Evolutionary conservation across 2,329 filamentous ascomycete species (phyloP), one percentile per base, ranked within the genome.

Genomic region (Lachnellula occidentalis): DNA sequence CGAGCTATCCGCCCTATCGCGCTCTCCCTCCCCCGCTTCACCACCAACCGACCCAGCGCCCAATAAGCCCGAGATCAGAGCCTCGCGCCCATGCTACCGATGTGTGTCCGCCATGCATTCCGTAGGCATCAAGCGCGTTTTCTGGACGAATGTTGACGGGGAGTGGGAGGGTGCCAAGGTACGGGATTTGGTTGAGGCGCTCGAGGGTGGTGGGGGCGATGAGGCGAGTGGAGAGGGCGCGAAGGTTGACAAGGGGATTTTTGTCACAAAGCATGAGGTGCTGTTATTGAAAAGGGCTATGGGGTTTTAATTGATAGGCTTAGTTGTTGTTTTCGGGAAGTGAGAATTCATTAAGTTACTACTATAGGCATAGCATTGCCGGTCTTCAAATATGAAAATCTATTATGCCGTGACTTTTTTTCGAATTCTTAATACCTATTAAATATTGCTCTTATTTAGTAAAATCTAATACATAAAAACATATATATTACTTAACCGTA

Each of bases 191-290:
- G 71, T 78, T 2, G 74, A 78, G 60, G 72, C 71, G 27, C 61
- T 79, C 49, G 72, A 77, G 50, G 62, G 66, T 78, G 37, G 69
- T 76, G 75, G 62, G 69, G 42, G 57, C 54, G 6, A 63, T 61
- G 41, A 60, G 64, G 19, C 56, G 58, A 51, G 59, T 53, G 41
- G 58, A 45, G 48, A 37, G 8, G 43, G 21, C 22, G 41, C 41
- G 19, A 22, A 21, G 41, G 3, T 17, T 22, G 36, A 55, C 59
- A 62, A 60, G 45, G 68, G 69, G 14, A 65, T 78, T 1, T 79
- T 79, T 63, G 73, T 79, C 15, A 80, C 76, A 7, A 80, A 79
- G 66, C 76, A 79, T 65, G 76, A 79, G 61, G 73, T 79, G 2
- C 59, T 78, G 50, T 74, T 75, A 71, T 60, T 79, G 60, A 70